Base-by-base conservation (phyloP, 257 asterid species). In the Nicotiana tabacum region DNA sequence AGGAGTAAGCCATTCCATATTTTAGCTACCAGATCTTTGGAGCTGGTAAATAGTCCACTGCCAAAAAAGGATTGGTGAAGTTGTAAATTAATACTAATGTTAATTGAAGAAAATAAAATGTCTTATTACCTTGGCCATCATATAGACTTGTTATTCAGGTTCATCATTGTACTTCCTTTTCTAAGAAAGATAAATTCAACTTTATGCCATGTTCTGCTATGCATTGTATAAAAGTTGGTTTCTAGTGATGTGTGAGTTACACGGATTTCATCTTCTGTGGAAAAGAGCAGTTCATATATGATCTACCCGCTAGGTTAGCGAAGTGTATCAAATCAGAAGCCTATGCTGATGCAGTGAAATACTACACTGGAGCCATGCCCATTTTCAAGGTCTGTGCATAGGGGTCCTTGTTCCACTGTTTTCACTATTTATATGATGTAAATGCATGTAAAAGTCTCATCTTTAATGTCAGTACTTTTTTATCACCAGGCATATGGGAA, bases 311-410 rank as follows among this genome's bases (percentile, higher is more conserved):
- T 81, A 90, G 97, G 84, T 97, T 96, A 74, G 95, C 93, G 80
- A 94, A 93, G 89, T 96, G 98, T 87, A 93, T 94, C 89, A 94
- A 91, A 91, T 86, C 99, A 78, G 98, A 92, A 89, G 91, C 99
- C 88, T 96, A 96, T 83, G 94, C 96, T 51, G 99, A 96, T 86
- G 99, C 99, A 9, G 98, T 94, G 86, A 96, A 91, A 87, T 96
- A 87, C 74, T 96, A 96, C 85, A 94, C 89, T 51, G 99, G 99
- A 86, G 99, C 99, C 80, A 91, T 90, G 88, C 99, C 99, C 69
- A 94, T 96, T 81, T 96, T 96, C 89, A 90, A 92, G 99, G 99
- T 93, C 83, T 70, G 77, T 78, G 66, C 82, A 37, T 88, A 78
- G 24, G 55, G 48, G 30, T 76, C 1, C 55, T 29, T 29, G 43